These are phyloP conservation scores for Spencermartinsiella europaea DNA, from an alignment of 805 yeast genomes.

Conservation along the genomic window DNA sequence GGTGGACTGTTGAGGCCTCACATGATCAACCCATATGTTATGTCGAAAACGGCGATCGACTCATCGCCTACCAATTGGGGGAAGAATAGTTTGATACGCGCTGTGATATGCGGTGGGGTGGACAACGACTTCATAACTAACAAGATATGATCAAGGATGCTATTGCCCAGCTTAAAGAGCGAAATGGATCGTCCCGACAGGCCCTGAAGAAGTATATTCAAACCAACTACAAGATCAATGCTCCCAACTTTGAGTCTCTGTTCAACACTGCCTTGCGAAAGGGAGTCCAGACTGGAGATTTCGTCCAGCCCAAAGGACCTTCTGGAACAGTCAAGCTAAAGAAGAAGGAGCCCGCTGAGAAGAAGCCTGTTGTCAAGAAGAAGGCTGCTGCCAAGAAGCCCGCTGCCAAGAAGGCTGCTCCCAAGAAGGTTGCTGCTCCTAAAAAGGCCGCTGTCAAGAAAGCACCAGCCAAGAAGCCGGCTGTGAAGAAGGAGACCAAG, in stretches of 20 bases:
- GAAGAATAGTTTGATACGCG: no score
- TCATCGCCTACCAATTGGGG: no score
- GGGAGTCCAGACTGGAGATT: slow-evolving; percentile 74
- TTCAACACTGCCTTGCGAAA: slow-evolving; percentile 73
- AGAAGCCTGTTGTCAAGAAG: slow-evolving; percentile 27
- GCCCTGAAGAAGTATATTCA: slow-evolving; percentile 80
- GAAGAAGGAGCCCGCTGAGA: slow-evolving; percentile 40
- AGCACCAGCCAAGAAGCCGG: slow-evolving; percentile 24
- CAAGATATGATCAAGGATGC: slow-evolving; percentile 65
- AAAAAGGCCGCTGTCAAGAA: slow-evolving; percentile 30
- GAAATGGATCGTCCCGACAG: slow-evolving; percentile 77
- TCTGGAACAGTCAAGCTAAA: slow-evolving; percentile 76
- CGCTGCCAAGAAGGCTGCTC: slow-evolving; percentile 28
- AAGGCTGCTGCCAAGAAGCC: slow-evolving; percentile 22
- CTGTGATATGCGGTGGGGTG: no score
- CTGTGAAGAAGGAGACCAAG: slow-evolving; percentile 47
- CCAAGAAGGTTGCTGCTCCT: slow-evolving; percentile 24
- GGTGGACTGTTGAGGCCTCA: background rate
- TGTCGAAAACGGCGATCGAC: no score
- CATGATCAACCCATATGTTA: no score
- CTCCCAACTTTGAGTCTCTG: slow-evolving; percentile 65
- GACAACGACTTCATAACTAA: slow-evolving; percentile 25
- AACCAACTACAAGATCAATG: slow-evolving; percentile 52
- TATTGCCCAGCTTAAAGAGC: slow-evolving; percentile 62
- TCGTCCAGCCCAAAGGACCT: slow-evolving; percentile 83